phyloP scores from a whole-genome alignment of 1,284 basidiomycete genomes.

The Moesziomyces sp. region DNA sequence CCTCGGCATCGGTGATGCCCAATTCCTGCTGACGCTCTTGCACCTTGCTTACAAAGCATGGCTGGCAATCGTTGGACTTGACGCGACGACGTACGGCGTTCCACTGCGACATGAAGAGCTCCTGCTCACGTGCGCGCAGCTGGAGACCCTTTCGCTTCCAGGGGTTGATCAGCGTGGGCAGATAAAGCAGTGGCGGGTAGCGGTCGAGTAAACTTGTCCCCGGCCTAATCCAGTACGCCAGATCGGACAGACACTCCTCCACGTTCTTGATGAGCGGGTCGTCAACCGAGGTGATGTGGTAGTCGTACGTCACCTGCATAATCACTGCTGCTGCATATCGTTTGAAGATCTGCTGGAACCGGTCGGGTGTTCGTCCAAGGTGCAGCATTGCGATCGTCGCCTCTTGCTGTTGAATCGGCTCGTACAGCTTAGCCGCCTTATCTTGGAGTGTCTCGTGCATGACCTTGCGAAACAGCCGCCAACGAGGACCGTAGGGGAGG shows the following conservation, averaged over 20 bases:
- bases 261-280: constrained; percentile 38
- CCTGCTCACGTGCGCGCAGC: constrained; percentile 38
- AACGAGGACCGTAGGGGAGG: constrained; percentile 39
- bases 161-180: constrained; percentile 46
- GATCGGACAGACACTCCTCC: constrained; percentile 18
- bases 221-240: constrained; percentile 32
- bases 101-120: constrained; percentile 58
- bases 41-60: constrained; percentile 66
- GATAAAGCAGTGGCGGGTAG: constrained; percentile 28
- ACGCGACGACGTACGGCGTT: constrained; percentile 23
- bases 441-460: constrained; percentile 44
- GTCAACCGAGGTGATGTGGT: constrained; percentile 15
- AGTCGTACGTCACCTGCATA: constrained; percentile 36
- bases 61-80: constrained; percentile 68
- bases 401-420: constrained; percentile 42
- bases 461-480: constrained; percentile 41
- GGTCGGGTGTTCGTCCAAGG: constrained; percentile 9
- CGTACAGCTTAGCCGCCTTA: constrained; percentile 37
- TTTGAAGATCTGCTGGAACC: constrained; percentile 27
- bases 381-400: constrained; percentile 16
- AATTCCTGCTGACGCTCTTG: constrained; percentile 58
- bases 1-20: constrained; percentile 61
- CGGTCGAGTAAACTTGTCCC: constrained; percentile 34
- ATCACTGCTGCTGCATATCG: constrained; percentile 48
- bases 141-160: constrained; percentile 42